Evolutionary conservation across 176 grass and related monocot species (phyloP).

Genomic region (Aegilops longissima): DNA sequence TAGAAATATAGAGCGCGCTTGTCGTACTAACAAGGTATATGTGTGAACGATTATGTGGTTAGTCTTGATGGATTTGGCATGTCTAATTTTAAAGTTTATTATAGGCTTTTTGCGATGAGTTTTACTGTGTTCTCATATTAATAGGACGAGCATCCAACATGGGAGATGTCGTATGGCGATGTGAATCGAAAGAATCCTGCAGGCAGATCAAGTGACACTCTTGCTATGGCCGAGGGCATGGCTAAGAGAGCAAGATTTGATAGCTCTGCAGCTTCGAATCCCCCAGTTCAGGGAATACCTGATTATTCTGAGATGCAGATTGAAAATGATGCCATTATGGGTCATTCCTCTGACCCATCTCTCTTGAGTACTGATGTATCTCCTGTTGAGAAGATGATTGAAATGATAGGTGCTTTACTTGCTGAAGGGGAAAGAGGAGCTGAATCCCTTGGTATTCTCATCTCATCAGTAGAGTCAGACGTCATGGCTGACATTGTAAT

Average conservation of each 20-base stretch:
- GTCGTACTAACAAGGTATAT: slow-evolving; percentile 67
- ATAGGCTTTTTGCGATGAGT: slow-evolving; percentile 8
- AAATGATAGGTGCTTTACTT: slow-evolving; percentile 95
- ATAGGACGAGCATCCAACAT: slow-evolving; percentile 49
- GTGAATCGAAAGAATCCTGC: slow-evolving; percentile 42
- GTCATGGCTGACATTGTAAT: slow-evolving; percentile 99
- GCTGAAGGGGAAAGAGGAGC: slow-evolving; percentile 99
- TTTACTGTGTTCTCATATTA: slow-evolving; percentile 24
- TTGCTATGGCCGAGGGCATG: slow-evolving; percentile 44
- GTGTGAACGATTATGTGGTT: slow-evolving; percentile 6
- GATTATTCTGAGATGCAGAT: slow-evolving; percentile 39
- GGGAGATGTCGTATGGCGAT: slow-evolving; percentile 60
- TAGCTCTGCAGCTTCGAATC: slow-evolving; percentile 27
- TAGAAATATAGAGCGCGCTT: slow-evolving; percentile 72
- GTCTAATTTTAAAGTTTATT: neutral
- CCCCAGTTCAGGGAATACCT: slow-evolving; percentile 33
- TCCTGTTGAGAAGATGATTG: slow-evolving; percentile 98
- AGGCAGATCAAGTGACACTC: slow-evolving; percentile 48
- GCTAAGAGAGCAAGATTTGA: slow-evolving; percentile 71
- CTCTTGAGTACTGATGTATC: slow-evolving; percentile 57
- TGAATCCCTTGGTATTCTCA: slow-evolving; percentile 87
- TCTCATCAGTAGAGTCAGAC: slow-evolving; percentile 86
- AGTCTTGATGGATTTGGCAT: neutral
- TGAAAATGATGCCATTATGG: slow-evolving; percentile 37
- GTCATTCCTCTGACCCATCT: slow-evolving; percentile 47